Base-by-base conservation (phyloP, 306 rosid genomes). In the Castanea sativa region DNA sequence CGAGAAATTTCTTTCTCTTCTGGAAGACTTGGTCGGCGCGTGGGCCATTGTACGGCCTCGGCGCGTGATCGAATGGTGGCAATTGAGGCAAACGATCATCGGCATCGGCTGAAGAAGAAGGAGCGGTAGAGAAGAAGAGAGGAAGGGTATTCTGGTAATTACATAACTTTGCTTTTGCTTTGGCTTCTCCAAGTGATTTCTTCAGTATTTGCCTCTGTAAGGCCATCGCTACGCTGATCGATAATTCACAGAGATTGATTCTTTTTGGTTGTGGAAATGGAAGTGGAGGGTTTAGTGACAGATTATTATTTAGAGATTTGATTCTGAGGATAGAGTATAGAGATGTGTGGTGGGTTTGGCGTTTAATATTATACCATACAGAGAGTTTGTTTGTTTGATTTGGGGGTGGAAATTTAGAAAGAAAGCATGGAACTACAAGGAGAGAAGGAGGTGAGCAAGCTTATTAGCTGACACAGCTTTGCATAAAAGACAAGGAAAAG, bases 1-100 rank as follows among this genome's bases (percentile, higher is more conserved):
- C 97, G 5, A 94, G 90, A 83, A 91, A 94, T 76, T 58, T 86
- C 83, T 82, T 91, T 18, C 99, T 86, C 87, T 94, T 92, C 80
- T 86, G 86, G 69, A 90, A 81, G 30, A 94, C 88, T 74, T 94
- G 82, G 60, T 94, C 91, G 75, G 91, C 86, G 60, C 72, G 78
- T 3, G 97, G 97, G 3, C 97, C 97, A 4, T 68, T 76, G 64
- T 92, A 94, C 0, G 92, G 89, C 41, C 57, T 83, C 3, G 99
- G 97, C 20, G 85, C 74, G 76, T 92, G 79, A 78, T 88, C 90
- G 76, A 94, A 92, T 3, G 90, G 90, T 9, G 97, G 99, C 56
- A 94, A 73, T 32, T 64, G 80, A 41, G 90, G 93, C 52, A 55
- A 77, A 27, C 79, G 72, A 69, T 74, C 32, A 53, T 81, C 27